Conservation (phyloP, 2,329 filamentous ascomycete species). For the Pyricularia grisea region DNA sequence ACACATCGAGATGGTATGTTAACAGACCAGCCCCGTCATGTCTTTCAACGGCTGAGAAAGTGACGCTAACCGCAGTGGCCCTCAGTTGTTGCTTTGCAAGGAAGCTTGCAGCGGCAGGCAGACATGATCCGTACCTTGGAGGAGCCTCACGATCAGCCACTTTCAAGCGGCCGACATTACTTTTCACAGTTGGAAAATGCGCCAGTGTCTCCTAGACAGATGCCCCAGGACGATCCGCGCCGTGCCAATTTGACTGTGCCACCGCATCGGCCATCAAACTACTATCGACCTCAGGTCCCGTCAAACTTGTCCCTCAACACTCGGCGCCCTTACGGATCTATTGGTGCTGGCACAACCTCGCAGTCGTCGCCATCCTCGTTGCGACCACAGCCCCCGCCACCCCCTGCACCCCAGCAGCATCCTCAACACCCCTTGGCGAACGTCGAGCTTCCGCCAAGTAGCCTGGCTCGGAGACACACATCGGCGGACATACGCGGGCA, state of each 20-base stretch:
- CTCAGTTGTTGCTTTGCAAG: slow-evolving; percentile 46
- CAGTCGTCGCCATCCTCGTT: slow-evolving; percentile 68
- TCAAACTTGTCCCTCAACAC: slow-evolving; percentile 73
- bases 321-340: slow-evolving; percentile 76
- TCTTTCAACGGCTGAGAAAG: background rate
- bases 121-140: slow-evolving; percentile 48
- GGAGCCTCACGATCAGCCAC: slow-evolving; percentile 57
- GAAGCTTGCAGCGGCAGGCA: slow-evolving; percentile 51
- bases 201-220: slow-evolving; percentile 79
- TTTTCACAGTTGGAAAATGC: slow-evolving; percentile 61
- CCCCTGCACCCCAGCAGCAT: slow-evolving; percentile 39
- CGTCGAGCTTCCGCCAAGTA: slow-evolving; percentile 55
- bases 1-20: slow-evolving; percentile 74
- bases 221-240: slow-evolving; percentile 76
- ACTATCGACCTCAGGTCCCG: slow-evolving; percentile 69
- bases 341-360: slow-evolving; percentile 56
- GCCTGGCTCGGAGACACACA: slow-evolving; percentile 76
- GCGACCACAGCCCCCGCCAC: slow-evolving; percentile 55
- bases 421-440: slow-evolving; percentile 31
- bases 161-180: slow-evolving; percentile 56
- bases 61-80: background rate
- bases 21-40: background rate
- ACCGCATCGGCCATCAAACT: slow-evolving; percentile 45
- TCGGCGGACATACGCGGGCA: slow-evolving; percentile 91
- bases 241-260: slow-evolving; percentile 58